Evolutionary conservation across 2,329 filamentous ascomycete genomes (phyloP), one percentile per base, ranked within the genome.

Genomic region (Tolypocladium nubicola): DNA sequence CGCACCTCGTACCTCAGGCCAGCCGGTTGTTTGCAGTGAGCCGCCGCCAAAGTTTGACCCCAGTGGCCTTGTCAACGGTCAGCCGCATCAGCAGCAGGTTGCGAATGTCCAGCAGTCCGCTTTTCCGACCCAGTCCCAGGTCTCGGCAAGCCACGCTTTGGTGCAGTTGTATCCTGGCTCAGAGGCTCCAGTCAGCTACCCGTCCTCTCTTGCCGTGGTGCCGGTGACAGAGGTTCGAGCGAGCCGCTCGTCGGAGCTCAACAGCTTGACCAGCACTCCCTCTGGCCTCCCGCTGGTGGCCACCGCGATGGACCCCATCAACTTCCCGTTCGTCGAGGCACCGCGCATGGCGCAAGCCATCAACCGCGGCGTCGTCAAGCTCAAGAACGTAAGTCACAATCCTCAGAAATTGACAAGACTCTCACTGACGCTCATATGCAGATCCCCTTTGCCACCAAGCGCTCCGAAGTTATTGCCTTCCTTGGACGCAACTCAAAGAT

Each of bases 401-500:
- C 26, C 21, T 21, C 13, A 13, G 16, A n/a, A n/a, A 50, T 9
- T 50, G 58, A 47, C 57, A 57, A 50, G 21, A n/a, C 14, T n/a
- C 23, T 52, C 58, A n/a, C 38, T 26, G 23, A 26, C 23, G 23
- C 23, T 26, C n/a, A n/a, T 4, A 35, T 1, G 2, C 41, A 84
- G 82, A 83, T 84, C 57, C 82, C 82, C 0, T 84, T 82, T 61
- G 69, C 71, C 19, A 77, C 79, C 53, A 79, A 72, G 30, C 76
- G 79, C 4, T 66, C 77, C 16, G 82, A 85, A 64, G 70, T 86
- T 21, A 73, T 83, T 56, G 81, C 82, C 1, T 81, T 85, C 62
- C 72, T 85, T 21, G 83, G 83, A 3, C 78, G 79, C 54, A 83
- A 80, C 62, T 77, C 80, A 26, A 78, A 75, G 57, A 75, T 85